Conservation (phyloP, 768 basidiomycete species). For the Udeniomyces megalosporus region DNA sequence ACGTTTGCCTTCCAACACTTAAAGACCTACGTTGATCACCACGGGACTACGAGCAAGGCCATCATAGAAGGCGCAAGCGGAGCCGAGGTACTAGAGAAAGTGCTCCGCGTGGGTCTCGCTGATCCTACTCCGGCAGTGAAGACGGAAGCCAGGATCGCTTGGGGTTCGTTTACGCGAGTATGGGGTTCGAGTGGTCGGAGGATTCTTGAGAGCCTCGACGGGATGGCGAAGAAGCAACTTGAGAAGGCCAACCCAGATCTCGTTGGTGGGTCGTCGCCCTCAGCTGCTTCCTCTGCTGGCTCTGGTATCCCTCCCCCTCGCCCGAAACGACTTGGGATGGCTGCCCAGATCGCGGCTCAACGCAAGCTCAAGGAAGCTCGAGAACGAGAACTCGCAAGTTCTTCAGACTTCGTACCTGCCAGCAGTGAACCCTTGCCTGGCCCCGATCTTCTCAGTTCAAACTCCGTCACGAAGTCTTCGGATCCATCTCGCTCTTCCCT, state of each 20-base stretch:
- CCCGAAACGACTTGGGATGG: no score
- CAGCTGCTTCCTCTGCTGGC: no score
- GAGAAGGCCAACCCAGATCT: constrained; percentile 58
- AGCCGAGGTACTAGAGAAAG: constrained; percentile 55
- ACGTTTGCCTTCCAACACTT: constrained; percentile 52
- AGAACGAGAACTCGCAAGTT: no score
- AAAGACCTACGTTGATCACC: constrained; percentile 55
- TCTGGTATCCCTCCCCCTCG: no score
- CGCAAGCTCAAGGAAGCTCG: no score
- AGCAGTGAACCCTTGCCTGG: no score
- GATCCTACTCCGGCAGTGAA: constrained; percentile 69
- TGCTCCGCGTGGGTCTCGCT: constrained; percentile 50
- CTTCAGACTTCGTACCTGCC: no score
- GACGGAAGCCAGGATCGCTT: constrained; percentile 52
- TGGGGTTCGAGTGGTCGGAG: constrained; percentile 55
- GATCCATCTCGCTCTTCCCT: no score
- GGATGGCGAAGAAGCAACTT: constrained; percentile 55
- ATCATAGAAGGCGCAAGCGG: constrained; percentile 53
- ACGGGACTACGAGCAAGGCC: constrained; percentile 47
- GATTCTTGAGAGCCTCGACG: constrained; percentile 54
- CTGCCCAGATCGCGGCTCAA: no score
- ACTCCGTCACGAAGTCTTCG: no score
- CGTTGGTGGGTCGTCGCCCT: no score
- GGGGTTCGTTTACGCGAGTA: constrained; percentile 61
- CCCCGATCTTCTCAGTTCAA: no score